These are phyloP conservation scores for Epichloe hybrida DNA, from an alignment of 2,329 filamentous ascomycete species.

Conservation along the genomic window DNA sequence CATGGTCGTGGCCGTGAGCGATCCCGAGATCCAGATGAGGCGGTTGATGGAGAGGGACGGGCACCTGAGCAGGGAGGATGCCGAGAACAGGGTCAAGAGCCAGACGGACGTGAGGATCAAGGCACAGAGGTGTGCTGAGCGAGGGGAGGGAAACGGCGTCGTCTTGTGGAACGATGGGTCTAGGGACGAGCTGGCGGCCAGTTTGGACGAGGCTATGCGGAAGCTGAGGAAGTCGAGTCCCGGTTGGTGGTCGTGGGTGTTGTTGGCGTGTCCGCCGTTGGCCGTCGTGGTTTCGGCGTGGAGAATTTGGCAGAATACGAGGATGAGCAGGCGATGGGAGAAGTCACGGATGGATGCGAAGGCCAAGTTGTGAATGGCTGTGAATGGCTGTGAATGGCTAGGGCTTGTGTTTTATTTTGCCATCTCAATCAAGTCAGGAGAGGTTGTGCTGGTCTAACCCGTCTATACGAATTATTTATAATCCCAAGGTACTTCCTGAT, in stretches of 20 bases:
- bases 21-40: conserved; percentile 70
- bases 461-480: too few relatives aligned
- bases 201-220: conserved; percentile 53
- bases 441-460: too few relatives aligned
- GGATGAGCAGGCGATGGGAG: conserved; percentile 59
- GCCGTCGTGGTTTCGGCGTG: conserved; percentile 55
- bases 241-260: conserved; percentile 69
- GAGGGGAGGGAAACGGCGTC: conserved; percentile 52
- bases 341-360: conserved; percentile 11
- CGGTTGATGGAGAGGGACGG: conserved; percentile 61
- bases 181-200: conserved; percentile 51
- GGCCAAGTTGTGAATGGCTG: conserved; percentile 4
- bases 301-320: conserved; percentile 59
- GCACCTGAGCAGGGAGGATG: conserved; percentile 73
- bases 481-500: too few relatives aligned
- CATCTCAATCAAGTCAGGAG: too few relatives aligned
- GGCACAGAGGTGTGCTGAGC: conserved; percentile 56
- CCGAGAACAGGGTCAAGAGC: conserved; percentile 70
- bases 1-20: conserved; percentile 72
- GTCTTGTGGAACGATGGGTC: conserved; percentile 86
- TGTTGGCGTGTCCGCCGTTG: conserved; percentile 59
- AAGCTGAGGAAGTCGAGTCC: conserved; percentile 52
- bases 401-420: too few relatives aligned
- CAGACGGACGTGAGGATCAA: conserved; percentile 81
- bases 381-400: too few relatives aligned